Percentiles rank a stretch among this genome's conserved stretches.
phyloP scores from a whole-genome alignment of 805 yeast genomes.

The Myxozyma nipponensis region DNA sequence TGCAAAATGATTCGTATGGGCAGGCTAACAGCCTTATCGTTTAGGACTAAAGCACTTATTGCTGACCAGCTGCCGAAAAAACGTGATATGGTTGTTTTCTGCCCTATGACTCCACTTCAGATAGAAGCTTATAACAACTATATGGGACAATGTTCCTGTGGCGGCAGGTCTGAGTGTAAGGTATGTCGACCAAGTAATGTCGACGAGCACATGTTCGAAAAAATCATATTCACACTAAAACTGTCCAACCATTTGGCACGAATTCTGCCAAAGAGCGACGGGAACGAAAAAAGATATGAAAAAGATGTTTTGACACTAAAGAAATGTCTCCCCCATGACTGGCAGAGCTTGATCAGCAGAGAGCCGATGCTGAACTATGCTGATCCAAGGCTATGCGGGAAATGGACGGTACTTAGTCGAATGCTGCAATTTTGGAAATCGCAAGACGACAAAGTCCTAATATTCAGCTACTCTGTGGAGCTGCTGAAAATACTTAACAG shows the following conservation, averaged over 20 bases:
- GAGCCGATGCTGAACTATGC: slow-evolving; percentile 17
- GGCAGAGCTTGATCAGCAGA: slow-evolving; percentile 4
- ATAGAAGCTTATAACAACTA: slow-evolving; percentile 19
- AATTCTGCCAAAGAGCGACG: slow-evolving; percentile 20
- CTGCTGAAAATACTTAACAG: slow-evolving; percentile 17
- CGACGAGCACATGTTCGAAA: slow-evolving; percentile 15
- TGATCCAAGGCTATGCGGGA: slow-evolving; percentile 24
- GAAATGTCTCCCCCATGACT: slow-evolving; percentile 13
- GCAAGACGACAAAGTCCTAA: slow-evolving; percentile 17
- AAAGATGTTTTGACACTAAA: slow-evolving; percentile 6
- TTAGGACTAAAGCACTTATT: slow-evolving; percentile 19
- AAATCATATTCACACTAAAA: slow-evolving; percentile 8
- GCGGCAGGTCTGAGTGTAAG: not conserved
- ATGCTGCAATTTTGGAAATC: slow-evolving; percentile 12
- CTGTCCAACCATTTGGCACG: slow-evolving; percentile 22
- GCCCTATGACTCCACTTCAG: slow-evolving; percentile 14
- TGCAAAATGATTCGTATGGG: not conserved
- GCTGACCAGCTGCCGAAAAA: slow-evolving; percentile 25
- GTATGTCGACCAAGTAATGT: not conserved
- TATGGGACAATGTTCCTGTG: slow-evolving; percentile 6
- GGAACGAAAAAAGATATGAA: not conserved
- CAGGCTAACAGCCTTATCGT: not conserved
- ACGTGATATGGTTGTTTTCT: slow-evolving; percentile 20
- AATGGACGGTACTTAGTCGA: slow-evolving; percentile 16
- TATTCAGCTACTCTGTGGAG: slow-evolving; percentile 20